Base-by-base conservation (phyloP, 345 rosid species). In the Raphanus raphanistrum region DNA sequence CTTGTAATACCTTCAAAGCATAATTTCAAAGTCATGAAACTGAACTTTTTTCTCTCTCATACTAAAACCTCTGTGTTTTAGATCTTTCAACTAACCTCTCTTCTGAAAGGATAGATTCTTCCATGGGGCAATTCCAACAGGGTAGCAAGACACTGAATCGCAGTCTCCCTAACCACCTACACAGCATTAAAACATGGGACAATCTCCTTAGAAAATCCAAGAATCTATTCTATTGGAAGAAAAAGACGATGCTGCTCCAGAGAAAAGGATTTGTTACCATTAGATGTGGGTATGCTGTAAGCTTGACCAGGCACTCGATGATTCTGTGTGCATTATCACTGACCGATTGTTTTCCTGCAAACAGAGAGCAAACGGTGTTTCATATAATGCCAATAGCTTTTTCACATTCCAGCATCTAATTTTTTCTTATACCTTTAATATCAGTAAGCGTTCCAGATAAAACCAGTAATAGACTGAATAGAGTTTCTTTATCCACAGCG, bases 161-260 rank as follows among this genome's bases (percentile, higher is more conserved):
- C 90, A 1, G 99, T 92, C 84, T 95, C 96, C 58, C 98, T 89
- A 54, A 90, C 90, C 81, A 87, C 83, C 99, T 94, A 84, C 61
- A 73, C 75, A 55, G 31, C 27, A 58, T 78, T 65, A 29, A 8
- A 63, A 62, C 64, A 54, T 32, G 2, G 21, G 21, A 15, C 25
- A 50, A 43, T 2, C 7, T 38, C 36, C 33, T 28, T 38, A 17
- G 0, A 33, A 17, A 25, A 25, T 41, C 16, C 12, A 21, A 12
- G 5, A 50, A 67, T 38, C 71, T 55, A 17, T 36, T 5, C 9
- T 21, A 12, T 13, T 36, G 71, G n/a, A 11, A 1, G 52, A 2
- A 48, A 63, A 13, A 45, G 1, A 38, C 66, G 57, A 50, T 45
- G 26, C 29, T 27, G 27, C 38, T 26, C 43, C 31, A 36, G 11